A percentile compares a stretch with the other conserved stretches of the same genome.
Conservation (phyloP, 805 yeast genomes). For the Sugiyamaella marilandica region DNA sequence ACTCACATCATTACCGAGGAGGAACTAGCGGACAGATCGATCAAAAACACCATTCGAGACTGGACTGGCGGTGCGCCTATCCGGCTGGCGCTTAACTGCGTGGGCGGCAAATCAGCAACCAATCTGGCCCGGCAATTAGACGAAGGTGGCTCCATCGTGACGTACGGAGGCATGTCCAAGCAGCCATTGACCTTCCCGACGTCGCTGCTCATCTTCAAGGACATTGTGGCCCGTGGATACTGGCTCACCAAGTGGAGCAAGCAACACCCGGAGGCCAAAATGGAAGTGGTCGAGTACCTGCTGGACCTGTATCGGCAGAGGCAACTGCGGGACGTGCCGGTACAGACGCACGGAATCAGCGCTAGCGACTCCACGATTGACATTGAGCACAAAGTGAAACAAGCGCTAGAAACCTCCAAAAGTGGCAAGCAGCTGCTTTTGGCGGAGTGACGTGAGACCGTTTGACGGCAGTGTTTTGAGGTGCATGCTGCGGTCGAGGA, state of each 20-base stretch:
- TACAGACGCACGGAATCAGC: conserved; percentile 37
- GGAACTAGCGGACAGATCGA: conserved; percentile 65
- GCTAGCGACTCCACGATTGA: conserved; percentile 39
- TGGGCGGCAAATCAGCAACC: conserved; percentile 84
- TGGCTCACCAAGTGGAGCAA: conserved; percentile 79
- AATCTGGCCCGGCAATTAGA: conserved; percentile 74
- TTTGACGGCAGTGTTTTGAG: too few species aligned
- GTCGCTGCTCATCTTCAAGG: conserved; percentile 82
- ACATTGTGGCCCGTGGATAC: conserved; percentile 79
- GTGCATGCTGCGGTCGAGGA: too few species aligned
- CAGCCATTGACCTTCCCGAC: conserved; percentile 93
- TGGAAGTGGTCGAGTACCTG: conserved; percentile 49
- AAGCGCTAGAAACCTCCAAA: conserved; percentile 40
- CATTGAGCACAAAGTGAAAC: conserved; percentile 39
- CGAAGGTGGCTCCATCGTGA: conserved; percentile 68
- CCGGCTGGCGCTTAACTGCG: conserved; percentile 82
- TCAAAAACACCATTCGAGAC: conserved; percentile 50
- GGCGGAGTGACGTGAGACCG: background rate
- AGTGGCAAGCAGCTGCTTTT: conserved; percentile 45
- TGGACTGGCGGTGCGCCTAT: conserved; percentile 48
- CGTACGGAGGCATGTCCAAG: conserved; percentile 97
- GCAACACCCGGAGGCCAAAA: conserved; percentile 55
- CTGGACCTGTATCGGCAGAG: conserved; percentile 55
- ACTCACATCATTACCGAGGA: conserved; percentile 87
- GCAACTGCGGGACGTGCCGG: conserved; percentile 47